These are phyloP conservation scores for Zizania palustris DNA, from an alignment of 202 grass and related monocot species.

Conservation along the genomic window DNA sequence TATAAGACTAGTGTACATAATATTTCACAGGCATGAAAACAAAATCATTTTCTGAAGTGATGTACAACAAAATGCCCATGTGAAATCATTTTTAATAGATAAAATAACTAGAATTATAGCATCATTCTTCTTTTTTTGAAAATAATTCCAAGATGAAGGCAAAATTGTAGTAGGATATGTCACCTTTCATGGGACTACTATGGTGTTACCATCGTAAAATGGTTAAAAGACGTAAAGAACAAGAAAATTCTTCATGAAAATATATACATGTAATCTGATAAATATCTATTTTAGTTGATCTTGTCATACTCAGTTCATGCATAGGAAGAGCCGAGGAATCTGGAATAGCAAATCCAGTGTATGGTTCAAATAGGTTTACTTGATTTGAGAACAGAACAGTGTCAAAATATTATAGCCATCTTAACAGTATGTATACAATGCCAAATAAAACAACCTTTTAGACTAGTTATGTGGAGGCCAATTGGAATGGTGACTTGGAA, in stretches of 20 bases:
- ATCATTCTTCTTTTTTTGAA: background rate
- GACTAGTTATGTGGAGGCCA: too few relatives aligned
- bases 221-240: background rate
- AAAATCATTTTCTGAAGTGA: background rate
- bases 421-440: too few relatives aligned
- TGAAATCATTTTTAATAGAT: background rate
- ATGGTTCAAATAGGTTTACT: background rate
- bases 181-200: background rate
- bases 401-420: background rate
- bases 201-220: background rate
- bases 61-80: background rate
- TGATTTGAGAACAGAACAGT: background rate
- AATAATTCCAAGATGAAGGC: background rate
- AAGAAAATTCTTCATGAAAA: background rate
- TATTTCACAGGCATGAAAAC: background rate
- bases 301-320: background rate
- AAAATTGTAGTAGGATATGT: background rate
- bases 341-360: conserved; percentile 18
- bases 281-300: background rate
- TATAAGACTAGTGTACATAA: background rate
- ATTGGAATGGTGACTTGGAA: background rate
- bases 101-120: background rate
- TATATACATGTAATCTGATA: too few relatives aligned
- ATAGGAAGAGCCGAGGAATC: background rate
- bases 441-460: too few relatives aligned